phyloP scores from a whole-genome alignment of 495 filamentous ascomycete species.

The Trichoderma parareesei region DNA sequence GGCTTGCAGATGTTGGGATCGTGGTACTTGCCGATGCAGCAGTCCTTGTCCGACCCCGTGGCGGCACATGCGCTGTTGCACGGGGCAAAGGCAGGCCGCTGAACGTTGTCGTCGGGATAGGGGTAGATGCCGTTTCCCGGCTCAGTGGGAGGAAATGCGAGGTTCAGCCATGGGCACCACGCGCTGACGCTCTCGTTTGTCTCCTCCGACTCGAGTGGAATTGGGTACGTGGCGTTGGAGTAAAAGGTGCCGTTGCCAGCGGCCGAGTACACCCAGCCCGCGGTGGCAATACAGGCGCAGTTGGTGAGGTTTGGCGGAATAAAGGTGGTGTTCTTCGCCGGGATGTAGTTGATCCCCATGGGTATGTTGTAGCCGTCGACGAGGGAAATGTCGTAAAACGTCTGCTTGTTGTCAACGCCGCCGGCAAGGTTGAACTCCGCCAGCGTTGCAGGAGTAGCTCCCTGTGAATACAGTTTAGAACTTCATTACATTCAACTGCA shows the following conservation, averaged over 20 bases:
- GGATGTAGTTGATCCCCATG: slow-evolving; percentile 56
- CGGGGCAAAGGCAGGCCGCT: slow-evolving; percentile 61
- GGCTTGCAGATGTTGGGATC: slow-evolving; percentile 51
- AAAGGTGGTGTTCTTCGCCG: slow-evolving; percentile 42
- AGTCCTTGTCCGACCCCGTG: slow-evolving; percentile 49
- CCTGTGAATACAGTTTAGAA: slow-evolving; percentile 28
- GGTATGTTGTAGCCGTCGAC: slow-evolving; percentile 82
- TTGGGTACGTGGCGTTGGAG: slow-evolving; percentile 51
- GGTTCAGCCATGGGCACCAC: slow-evolving; percentile 76
- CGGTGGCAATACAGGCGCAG: slow-evolving; percentile 59
- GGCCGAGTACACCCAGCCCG: slow-evolving; percentile 42
- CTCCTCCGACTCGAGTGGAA: slow-evolving; percentile 51
- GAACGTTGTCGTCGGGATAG: slow-evolving; percentile 61
- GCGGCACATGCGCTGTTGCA: slow-evolving; percentile 64
- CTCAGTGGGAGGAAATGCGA: slow-evolving; percentile 51
- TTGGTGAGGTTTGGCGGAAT: slow-evolving; percentile 70
- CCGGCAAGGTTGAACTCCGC: slow-evolving; percentile 67
- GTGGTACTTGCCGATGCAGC: slow-evolving; percentile 59
- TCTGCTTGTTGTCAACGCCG: slow-evolving; percentile 47
- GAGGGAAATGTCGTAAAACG: slow-evolving; percentile 76
- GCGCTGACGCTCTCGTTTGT: slow-evolving; percentile 40
- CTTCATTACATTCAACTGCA: slow-evolving; percentile 11
- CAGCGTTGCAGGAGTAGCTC: slow-evolving; percentile 58
- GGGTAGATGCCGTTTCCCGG: slow-evolving; percentile 63
- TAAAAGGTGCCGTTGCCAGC: slow-evolving; percentile 29